phyloP scores from a whole-genome alignment of 2,329 filamentous ascomycete genomes.

The Calycina marina region DNA sequence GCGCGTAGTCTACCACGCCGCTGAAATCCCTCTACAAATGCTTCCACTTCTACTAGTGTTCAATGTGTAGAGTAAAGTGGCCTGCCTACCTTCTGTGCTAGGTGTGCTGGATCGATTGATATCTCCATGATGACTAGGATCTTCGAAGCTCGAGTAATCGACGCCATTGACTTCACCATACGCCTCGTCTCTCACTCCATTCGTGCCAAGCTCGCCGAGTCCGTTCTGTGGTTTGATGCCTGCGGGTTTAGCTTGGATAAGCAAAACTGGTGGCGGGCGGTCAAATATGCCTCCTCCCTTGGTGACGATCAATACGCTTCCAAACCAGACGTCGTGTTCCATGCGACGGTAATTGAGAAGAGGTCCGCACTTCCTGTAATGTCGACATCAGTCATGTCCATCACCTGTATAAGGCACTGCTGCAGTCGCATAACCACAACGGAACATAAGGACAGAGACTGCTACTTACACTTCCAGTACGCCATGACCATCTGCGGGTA shows the following conservation, averaged over 20 bases:
- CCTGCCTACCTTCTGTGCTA: constrained; percentile 5
- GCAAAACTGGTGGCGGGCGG: not conserved
- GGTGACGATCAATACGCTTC: constrained; percentile 74
- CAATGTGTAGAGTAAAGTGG: too few relatives aligned
- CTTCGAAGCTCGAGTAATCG: constrained; percentile 19
- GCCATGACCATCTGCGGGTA: not conserved
- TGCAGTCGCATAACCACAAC: too few relatives aligned
- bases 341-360: constrained; percentile 67
- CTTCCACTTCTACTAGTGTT: too few relatives aligned
- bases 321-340: constrained; percentile 58
- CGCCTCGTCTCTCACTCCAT: constrained; percentile 7
- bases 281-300: constrained; percentile 44
- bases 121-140: not conserved
- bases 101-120: not conserved
- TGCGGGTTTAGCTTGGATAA: not conserved
- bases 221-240: not conserved
- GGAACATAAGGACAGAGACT: too few relatives aligned
- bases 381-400: too few relatives aligned
- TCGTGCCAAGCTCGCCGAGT: constrained; percentile 21
- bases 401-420: too few relatives aligned
- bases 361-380: constrained; percentile 58
- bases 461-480: constrained; percentile 38
- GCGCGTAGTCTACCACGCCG: too few relatives aligned
- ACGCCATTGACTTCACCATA: constrained; percentile 20
- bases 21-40: too few relatives aligned